Base-by-base conservation (phyloP, 2,329 filamentous ascomycete genomes). In the Exophiala bonariae region DNA sequence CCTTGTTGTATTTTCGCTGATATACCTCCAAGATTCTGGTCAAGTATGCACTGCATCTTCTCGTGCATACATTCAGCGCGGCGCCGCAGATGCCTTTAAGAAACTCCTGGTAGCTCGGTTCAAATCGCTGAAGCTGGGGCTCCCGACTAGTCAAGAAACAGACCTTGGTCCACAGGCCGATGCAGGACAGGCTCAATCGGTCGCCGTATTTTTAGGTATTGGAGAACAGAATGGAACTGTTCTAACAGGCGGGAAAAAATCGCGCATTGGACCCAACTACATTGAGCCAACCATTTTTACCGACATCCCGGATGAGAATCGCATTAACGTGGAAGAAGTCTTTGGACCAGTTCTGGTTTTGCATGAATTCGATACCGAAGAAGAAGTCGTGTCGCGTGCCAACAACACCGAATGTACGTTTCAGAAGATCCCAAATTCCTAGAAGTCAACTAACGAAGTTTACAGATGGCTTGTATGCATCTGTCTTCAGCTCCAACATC, bases 141-240 rank as follows among this genome's bases (percentile, higher is more conserved):
- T 88, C 59, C 86, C 85, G 0, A 89, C 87, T 64, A 74, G 77
- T 4, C 80, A 85, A 56, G 74, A 72, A 23, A 88, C 85, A 1
- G 87, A 84, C 71, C 86, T 89, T 61, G 86, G 86, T 1, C 86
- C 86, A 0, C 86, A 89, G 61, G 80, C 89, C 33, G 86, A 84
- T 3, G 83, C 83, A 61, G 66, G 73, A 9, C 86, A 89, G 61
- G 86, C 85, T 58, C 83, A 89, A 43, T 75, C 81, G 30, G 78
- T 92, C 2, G 72, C 89, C 20, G 75, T 75, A 1, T 91, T 85
- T 63, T 81, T 91, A 34, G 80, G 88, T 45, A 63, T 76, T 6
- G 86, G 84, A n/a, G 86, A 86, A 62, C 74, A 74, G 3, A 84
- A 87, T 61, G 86, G 86, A n/a, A 84, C 85, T 0, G 85, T 74